These are phyloP conservation scores for Lachnum nothofagi DNA, from an alignment of 2,329 filamentous ascomycete genomes.

Conservation along the genomic window DNA sequence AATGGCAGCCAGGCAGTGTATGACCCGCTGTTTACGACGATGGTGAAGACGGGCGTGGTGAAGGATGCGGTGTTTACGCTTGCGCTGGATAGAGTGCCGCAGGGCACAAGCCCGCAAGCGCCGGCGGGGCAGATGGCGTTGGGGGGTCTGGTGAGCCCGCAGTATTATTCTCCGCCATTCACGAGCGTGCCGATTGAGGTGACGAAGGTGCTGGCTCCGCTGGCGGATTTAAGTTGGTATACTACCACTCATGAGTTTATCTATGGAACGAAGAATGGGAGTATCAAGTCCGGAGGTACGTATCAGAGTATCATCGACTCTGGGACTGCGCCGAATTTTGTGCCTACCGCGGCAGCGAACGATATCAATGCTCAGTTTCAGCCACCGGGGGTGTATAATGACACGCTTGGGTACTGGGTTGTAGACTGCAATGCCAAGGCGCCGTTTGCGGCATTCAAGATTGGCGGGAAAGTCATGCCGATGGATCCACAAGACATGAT, in stretches of 20 bases:
- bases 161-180: background rate
- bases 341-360: constrained; percentile 8
- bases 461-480: constrained; percentile 11
- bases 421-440: constrained; percentile 14
- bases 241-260: background rate
- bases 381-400: constrained; percentile 8
- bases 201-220: background rate
- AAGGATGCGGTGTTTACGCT: constrained; percentile 43
- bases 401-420: background rate
- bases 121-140: background rate
- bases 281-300: background rate
- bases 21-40: constrained; percentile 46
- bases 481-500: constrained; percentile 18
- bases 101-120: background rate
- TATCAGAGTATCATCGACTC: constrained; percentile 22
- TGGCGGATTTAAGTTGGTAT: background rate
- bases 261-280: constrained; percentile 7
- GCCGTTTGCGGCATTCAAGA: constrained; percentile 15
- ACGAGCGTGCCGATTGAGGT: background rate
- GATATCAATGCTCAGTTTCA: constrained; percentile 8
- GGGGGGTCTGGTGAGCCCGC: background rate
- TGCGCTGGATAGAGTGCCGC: constrained; percentile 36
- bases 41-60: constrained; percentile 41
- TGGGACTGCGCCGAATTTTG: constrained; percentile 12
- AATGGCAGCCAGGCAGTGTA: constrained; percentile 31